A percentile compares a stretch with the other conserved stretches of the same genome.
phyloP scores from a whole-genome alignment of 441 rosid species.

The Syzygium malaccense region DNA sequence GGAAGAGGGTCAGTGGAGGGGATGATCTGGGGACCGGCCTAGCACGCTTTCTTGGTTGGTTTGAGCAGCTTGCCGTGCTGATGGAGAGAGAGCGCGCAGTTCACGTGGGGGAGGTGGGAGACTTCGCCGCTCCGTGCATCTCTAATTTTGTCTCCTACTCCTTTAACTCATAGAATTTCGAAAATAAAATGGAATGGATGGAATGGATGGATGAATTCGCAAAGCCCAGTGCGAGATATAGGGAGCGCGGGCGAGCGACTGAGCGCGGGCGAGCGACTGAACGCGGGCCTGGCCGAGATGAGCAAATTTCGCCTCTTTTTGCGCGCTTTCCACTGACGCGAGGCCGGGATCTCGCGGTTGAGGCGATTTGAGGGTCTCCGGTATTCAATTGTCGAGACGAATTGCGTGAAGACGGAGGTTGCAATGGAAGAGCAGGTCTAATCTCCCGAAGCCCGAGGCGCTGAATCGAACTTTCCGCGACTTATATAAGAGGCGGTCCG shows the following conservation, averaged over 20 bases:
- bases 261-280: too few species aligned
- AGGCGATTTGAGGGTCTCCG: accelerated
- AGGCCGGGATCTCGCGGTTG: accelerated
- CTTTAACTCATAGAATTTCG: background rate
- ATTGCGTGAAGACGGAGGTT: accelerated
- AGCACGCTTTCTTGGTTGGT: background rate
- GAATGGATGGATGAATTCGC: background rate
- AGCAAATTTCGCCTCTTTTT: background rate
- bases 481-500: accelerated
- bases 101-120: background rate
- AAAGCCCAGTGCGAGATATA: too few species aligned
- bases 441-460: accelerated
- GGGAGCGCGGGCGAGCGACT: too few species aligned
- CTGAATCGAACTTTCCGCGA: background rate
- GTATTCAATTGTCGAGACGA: accelerated
- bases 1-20: background rate
- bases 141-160: background rate
- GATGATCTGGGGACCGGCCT: background rate
- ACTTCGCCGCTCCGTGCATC: background rate
- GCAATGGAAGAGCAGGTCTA: accelerated
- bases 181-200: too few species aligned
- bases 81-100: background rate
- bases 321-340: accelerated
- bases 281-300: accelerated
- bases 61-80: background rate